Base-by-base conservation (phyloP, 1,139 yeast genomes). In the Geotrichum cucujoidarum region DNA sequence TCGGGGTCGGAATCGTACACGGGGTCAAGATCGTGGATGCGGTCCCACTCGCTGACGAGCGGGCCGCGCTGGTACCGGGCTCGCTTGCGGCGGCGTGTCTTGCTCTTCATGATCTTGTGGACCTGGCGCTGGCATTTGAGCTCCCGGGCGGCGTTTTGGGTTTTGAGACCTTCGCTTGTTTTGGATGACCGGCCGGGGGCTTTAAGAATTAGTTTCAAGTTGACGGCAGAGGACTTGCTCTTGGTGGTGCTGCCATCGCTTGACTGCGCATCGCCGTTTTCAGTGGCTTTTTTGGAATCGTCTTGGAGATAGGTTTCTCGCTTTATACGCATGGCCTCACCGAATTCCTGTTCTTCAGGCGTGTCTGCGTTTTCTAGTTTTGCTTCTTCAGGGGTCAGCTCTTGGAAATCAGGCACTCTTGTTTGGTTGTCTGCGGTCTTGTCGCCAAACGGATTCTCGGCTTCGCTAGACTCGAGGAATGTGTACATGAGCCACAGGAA, bases 401-500 rank as follows among this genome's bases (percentile, higher is more conserved):
- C 69, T 14, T 50, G 58, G 34, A 50, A 40, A 10, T 18, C 40
- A 13, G 53, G 53, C 3, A 50, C 25, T 16, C 38, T 33, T 6
- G 29, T 21, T 3, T 46, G 43, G 16, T 45, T 27, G n/a, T 58
- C 59, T 25, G 55, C 60, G 18, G 66, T 66, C 2, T 67, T 62
- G n/a, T n/a, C n/a, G 20, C 84, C 82, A 64, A 87, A 89, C 2
- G 95, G 92, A 57, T 85, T 85, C 2, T 60, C 49, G 2, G 66
- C 65, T 17, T 87, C 64, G 52, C 76, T 74, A 0, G 95, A 84
- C 61, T 92, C 96, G 55, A 48, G 40, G 25, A 30, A 48, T 14
- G 53, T 41, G 50, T 50, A 51, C 51, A 87, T 64, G 36, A 92
- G 67, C 97, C 97, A 92, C 53, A 92, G 66, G 57, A 92, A 81